Evolutionary conservation across 805 yeast species (phyloP), one percentile per base, ranked within the genome.

Genomic region (Starmerella powellii): DNA sequence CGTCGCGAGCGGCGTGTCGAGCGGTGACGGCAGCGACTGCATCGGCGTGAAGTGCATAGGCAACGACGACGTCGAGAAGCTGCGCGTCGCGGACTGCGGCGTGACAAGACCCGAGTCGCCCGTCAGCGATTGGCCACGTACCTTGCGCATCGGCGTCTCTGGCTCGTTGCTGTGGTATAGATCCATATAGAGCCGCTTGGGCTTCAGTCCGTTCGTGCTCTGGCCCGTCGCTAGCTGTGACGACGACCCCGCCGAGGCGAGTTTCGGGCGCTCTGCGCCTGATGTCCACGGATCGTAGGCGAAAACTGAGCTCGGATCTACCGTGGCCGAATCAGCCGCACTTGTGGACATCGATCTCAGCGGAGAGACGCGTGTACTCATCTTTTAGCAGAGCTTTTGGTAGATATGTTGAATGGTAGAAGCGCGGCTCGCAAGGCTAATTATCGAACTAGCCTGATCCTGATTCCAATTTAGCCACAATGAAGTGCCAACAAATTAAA

Each of bases 1-100:
- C 12, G 50, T 49, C 3, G 40, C 41, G 28, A 49, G 47, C 26
- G 52, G 52, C 16, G 52, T 49, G 26, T 45, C 46, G 30, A 47
- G 17, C 21, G 51, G 51, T 10, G 52, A 41, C 31, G 37, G 38
- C 20, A 48, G 31, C 26, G 46, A 31, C n/a, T 26, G 36, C 19
- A 28, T 31, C 3, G 46, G 47, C 11, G 45, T 41, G 47, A 26
- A 40, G 10, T 20, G 37, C 24, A 18, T 15, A 17, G 44, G 38
- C 36, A 48, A 32, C 24, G 46, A 34, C 16, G 43, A 26, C 26
- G 34, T 34, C 21, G 52, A 48, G 35, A 40, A 48, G 37, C 51
- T 47, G 18, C 49, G 47, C 31, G 28, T 15, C 20, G 34, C 45
- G 5, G 44, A 37, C 37, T 45, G 49, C 30, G 51, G 51, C 16